Evolutionary conservation across 2,329 filamentous ascomycete species (phyloP), one percentile per base, ranked within the genome.

Genomic region (Fusarium denticulatum): DNA sequence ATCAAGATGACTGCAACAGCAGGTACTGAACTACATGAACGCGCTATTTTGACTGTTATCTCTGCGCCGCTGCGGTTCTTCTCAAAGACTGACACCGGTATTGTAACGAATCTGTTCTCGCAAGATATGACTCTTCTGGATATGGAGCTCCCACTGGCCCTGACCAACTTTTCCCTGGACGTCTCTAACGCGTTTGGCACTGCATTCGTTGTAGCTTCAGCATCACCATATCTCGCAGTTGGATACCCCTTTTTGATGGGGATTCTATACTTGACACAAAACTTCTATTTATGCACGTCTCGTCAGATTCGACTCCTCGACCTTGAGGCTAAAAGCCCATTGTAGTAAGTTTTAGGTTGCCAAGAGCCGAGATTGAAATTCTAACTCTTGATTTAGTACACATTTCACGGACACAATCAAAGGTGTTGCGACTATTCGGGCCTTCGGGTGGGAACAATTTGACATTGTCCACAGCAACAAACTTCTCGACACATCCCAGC

Each of bases 231-330:
- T 60, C 81, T 88, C 1, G 84, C 85, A 1, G 82, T 87, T 28
- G 81, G 82, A 0, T 88, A 90, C 64, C 89, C 89, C 0, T 78
- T 88, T 7, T 74, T 90, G 6, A 67, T 85, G 14, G 79, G 75
- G 0, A 68, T 85, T 1, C 67, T 90, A 2, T 91, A 86, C n/a
- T n/a, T n/a, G n/a, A n/a, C n/a, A n/a, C n/a, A n/a, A n/a, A n/a
- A n/a, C n/a, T n/a, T n/a, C n/a, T n/a, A n/a, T n/a, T n/a, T n/a
- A n/a, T n/a, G n/a, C n/a, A n/a, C n/a, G n/a, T 91, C 89, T 2
- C 82, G 89, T 0, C 90, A 92, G 76, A 78, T 92, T 13, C 85
- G 90, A 55, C 83, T 90, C 26, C 78, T 92, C 16, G 90, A 92
- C 50, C 83, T 92, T 2, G 90, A 92, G 77, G 85, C 87, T 3